Conservation (phyloP, 768 basidiomycete species). For the Tulasnella sp. region DNA sequence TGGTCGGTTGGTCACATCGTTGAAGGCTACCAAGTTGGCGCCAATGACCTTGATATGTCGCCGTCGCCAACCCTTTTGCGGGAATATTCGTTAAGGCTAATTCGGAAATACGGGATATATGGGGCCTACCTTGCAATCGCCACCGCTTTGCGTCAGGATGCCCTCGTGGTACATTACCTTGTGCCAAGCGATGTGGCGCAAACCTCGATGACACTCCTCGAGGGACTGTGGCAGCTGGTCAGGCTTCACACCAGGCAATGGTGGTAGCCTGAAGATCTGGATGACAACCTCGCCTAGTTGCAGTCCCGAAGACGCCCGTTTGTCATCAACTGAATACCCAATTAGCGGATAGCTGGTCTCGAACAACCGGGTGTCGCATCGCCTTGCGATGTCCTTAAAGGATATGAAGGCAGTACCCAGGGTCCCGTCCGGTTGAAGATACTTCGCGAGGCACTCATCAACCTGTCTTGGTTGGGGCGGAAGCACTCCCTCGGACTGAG, state of each 20-base stretch:
- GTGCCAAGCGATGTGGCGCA: slow-evolving; percentile 89
- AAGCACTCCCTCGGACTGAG: slow-evolving; percentile 29
- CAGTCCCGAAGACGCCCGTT: slow-evolving; percentile 42
- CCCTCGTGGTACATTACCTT: slow-evolving; percentile 93
- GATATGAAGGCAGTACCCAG: slow-evolving; percentile 82
- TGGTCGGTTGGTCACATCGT: slow-evolving; percentile 86
- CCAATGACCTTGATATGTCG: slow-evolving; percentile 82
- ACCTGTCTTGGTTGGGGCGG: slow-evolving; percentile 34
- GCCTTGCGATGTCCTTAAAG: slow-evolving; percentile 79
- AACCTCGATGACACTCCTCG: slow-evolving; percentile 85
- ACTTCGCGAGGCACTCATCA: slow-evolving; percentile 73
- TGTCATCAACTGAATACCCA: slow-evolving; percentile 52
- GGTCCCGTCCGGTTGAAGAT: slow-evolving; percentile 79
- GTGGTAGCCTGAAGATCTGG: slow-evolving; percentile 86
- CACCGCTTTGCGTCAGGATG: slow-evolving; percentile 85
- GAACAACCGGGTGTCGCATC: slow-evolving; percentile 79
- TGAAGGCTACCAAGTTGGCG: slow-evolving; percentile 81
- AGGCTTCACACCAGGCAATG: slow-evolving; percentile 73
- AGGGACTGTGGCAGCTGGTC: slow-evolving; percentile 84
- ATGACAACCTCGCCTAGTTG: slow-evolving; percentile 85
- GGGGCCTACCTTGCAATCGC: slow-evolving; percentile 78
- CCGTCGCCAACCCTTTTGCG: slow-evolving; percentile 69
- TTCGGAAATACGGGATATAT: too few relatives aligned
- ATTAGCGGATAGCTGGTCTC: slow-evolving; percentile 80
- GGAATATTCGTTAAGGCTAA: background rate